Percentiles rank a stretch among this genome's conserved stretches.
phyloP scores from a whole-genome alignment of 345 rosid genomes.

The Eucalyptus shirleyi region DNA sequence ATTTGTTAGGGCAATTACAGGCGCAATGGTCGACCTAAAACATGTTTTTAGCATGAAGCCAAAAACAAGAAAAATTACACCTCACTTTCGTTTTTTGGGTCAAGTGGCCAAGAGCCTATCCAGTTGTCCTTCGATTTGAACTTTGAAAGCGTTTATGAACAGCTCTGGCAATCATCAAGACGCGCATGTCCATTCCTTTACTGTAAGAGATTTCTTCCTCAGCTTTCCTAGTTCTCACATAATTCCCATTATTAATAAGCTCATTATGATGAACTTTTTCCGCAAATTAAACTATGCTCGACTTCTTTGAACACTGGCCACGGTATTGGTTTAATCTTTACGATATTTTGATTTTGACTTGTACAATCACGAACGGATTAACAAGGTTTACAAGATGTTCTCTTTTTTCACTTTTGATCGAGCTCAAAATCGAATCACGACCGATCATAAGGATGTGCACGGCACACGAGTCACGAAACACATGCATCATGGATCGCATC shows the following conservation, averaged over 20 bases:
- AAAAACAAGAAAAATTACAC: too few relatives aligned
- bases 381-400: not conserved
- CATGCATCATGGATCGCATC: not conserved
- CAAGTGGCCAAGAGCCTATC: too few relatives aligned
- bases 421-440: not conserved
- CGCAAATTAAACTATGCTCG: rapidly evolving
- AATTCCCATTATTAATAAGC: too few relatives aligned
- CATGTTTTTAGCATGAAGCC: too few relatives aligned
- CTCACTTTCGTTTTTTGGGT: too few relatives aligned
- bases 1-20: too few relatives aligned
- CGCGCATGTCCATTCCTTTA: not conserved
- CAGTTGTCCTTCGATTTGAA: not conserved
- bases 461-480: not conserved
- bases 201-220: too few relatives aligned
- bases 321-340: too few relatives aligned
- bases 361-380: not conserved
- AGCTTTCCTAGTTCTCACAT: too few relatives aligned
- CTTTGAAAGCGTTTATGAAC: not conserved
- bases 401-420: not conserved
- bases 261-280: rapidly evolving
- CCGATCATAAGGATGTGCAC: not conserved
- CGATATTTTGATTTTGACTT: rapidly evolving
- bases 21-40: too few relatives aligned
- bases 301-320: too few relatives aligned
- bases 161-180: not conserved